These are phyloP conservation scores for Malassezia sympodialis DNA, from an alignment of 1,284 basidiomycete species.

Conservation along the genomic window DNA sequence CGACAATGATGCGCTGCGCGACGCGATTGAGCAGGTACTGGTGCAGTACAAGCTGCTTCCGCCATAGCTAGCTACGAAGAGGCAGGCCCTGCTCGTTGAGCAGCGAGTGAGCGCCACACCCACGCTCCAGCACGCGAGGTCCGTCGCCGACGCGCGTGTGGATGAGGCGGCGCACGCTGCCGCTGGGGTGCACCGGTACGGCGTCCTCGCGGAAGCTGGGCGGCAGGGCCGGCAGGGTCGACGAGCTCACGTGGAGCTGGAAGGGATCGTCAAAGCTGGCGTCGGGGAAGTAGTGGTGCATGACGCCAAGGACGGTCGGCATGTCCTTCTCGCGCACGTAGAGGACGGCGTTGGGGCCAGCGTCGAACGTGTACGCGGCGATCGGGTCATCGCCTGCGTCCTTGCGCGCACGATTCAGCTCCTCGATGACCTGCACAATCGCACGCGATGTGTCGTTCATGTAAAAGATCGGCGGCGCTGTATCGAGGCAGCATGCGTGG, in stretches of 20 bases:
- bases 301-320: slow-evolving; percentile 25
- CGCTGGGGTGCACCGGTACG: slow-evolving; percentile 41
- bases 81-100: slow-evolving; percentile 34
- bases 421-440: slow-evolving; percentile 57
- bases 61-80: slow-evolving; percentile 17
- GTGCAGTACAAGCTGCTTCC: slow-evolving; percentile 16
- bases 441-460: slow-evolving; percentile 81
- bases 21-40: slow-evolving; percentile 22
- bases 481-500: slow-evolving; percentile 94
- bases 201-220: slow-evolving; percentile 33
- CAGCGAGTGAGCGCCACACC: slow-evolving; percentile 25
- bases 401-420: slow-evolving; percentile 74
- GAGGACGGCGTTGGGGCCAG: slow-evolving; percentile 96
- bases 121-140: slow-evolving; percentile 37
- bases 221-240: slow-evolving; percentile 30
- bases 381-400: slow-evolving; percentile 57
- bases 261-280: slow-evolving; percentile 47
- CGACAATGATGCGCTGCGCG: slow-evolving; percentile 32
- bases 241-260: slow-evolving; percentile 26
- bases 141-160: slow-evolving; percentile 47
- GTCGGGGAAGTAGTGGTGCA: slow-evolving; percentile 47
- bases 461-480: slow-evolving; percentile 95
- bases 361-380: slow-evolving; percentile 96
- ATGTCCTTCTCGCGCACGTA: slow-evolving; percentile 61
- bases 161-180: slow-evolving; percentile 41